Conservation (phyloP, 805 yeast genomes). For the Candida saitoana region DNA sequence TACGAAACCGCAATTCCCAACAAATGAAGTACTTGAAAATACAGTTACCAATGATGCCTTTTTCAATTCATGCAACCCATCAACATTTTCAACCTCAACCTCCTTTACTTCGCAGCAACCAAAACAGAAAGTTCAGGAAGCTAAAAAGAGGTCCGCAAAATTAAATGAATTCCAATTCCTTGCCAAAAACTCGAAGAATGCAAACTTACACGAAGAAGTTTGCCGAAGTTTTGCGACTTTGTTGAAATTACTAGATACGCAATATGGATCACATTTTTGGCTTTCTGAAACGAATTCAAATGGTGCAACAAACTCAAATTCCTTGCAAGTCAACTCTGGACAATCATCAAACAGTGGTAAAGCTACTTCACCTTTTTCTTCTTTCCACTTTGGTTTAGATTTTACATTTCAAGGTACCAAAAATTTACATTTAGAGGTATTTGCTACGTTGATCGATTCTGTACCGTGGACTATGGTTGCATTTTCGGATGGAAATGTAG, state of each 20-base stretch:
- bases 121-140: neutral
- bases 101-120: neutral
- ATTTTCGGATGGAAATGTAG: slow-evolving; percentile 24
- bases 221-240: slow-evolving; percentile 53
- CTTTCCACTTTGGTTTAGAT: slow-evolving; percentile 38
- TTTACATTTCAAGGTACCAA: slow-evolving; percentile 28
- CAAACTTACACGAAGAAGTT: slow-evolving; percentile 66
- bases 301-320: slow-evolving; percentile 8
- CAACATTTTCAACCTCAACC: neutral
- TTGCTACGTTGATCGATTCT: slow-evolving; percentile 65
- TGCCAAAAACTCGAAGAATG: slow-evolving; percentile 43
- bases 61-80: neutral
- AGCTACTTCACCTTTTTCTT: slow-evolving; percentile 38
- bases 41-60: neutral
- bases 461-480: slow-evolving; percentile 60
- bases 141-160: slow-evolving; percentile 1
- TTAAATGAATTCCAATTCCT: slow-evolving; percentile 36
- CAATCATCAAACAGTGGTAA: slow-evolving; percentile 15
- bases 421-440: slow-evolving; percentile 51
- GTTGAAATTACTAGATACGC: slow-evolving; percentile 56
- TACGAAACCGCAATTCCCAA: slow-evolving; percentile 71
- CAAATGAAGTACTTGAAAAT: slow-evolving; percentile 13
- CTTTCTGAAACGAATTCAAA: slow-evolving; percentile 14
- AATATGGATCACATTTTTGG: slow-evolving; percentile 42
- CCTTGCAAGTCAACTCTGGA: neutral